These are phyloP conservation scores for Cladosporium sp. DNA, from an alignment of 2,329 filamentous ascomycete genomes.

Conservation along the genomic window DNA sequence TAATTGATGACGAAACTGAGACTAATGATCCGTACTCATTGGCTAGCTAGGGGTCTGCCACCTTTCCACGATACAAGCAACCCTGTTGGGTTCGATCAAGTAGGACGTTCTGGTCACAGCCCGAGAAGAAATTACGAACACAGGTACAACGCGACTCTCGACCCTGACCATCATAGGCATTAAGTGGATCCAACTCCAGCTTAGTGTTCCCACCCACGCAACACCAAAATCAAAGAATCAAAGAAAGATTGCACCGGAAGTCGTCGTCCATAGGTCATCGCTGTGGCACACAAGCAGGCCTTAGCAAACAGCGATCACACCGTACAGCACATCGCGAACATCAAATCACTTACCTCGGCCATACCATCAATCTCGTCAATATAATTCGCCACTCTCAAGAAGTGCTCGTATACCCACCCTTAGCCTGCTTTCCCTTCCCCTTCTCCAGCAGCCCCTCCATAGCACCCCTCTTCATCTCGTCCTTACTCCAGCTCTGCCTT, in stretches of 20 bases:
- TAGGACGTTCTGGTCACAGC: too few species aligned
- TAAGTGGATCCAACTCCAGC: too few species aligned
- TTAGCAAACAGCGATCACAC: background rate
- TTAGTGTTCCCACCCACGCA: background rate
- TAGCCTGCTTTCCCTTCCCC: slow-evolving; percentile 3
- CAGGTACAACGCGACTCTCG: too few species aligned
- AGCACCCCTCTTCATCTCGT: slow-evolving; percentile 27
- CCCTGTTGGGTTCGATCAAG: too few species aligned
- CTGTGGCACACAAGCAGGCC: too few species aligned
- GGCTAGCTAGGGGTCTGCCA: too few species aligned
- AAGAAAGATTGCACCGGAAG: background rate
- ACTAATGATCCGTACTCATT: too few species aligned
- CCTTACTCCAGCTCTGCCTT: slow-evolving; percentile 28
- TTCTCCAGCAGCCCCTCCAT: slow-evolving; percentile 26
- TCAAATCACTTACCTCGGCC: background rate
- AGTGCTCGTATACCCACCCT: slow-evolving; percentile 11
- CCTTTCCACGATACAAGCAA: too few species aligned
- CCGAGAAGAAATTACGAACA: too few species aligned
- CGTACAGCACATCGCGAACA: background rate
- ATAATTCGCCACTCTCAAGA: background rate
- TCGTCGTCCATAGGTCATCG: background rate
- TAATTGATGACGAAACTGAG: too few species aligned
- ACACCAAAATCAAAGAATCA: background rate
- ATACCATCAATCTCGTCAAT: background rate
- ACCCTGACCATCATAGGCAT: too few species aligned